Evolutionary conservation across 345 rosid genomes (phyloP), one percentile per base, ranked within the genome.

Genomic region (Carallia pectinifolia): DNA sequence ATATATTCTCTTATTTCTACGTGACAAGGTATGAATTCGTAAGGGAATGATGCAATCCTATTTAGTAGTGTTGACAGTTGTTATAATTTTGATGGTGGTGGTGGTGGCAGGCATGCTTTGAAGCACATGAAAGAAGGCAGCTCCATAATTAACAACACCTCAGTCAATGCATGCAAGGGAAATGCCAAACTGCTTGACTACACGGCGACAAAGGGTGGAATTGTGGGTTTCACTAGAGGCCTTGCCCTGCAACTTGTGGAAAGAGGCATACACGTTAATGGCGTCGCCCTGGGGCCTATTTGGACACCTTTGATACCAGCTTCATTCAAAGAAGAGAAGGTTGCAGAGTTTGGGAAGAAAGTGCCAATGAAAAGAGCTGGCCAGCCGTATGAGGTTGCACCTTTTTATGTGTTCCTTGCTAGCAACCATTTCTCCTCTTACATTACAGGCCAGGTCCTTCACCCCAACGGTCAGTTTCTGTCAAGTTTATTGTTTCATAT

Each of bases 101-200:
- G 18, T 19, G 40, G 3, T 29, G 5, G 60, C 52, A 87, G 93
- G 86, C 90, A 84, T 71, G 82, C 81, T 0, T 68, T 91, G 76
- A 87, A 84, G 88, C 90, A 87, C 79, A 91, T 89, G 98, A 89
- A 81, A 71, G 89, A 85, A 70, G 97, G 96, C 1, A 81, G 97
- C 30, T 61, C 85, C 36, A 88, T 90, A 37, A 89, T 93, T 77
- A 90, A 90, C 73, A 86, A 93, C 3, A 76, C 96, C 8, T 89
- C 96, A 1, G 79, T 87, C 55, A 84, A 68, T 66, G 97, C 96
- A 4, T 93, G 89, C 78, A 56, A 67, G 61, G 97, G 98, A 23
- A 74, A 61, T 47, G 60, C 83, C 0, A 66, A 56, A 72, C 78
- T 87, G 63, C 87, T 93, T 0, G 97, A 89, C 67, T 90, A 93